Evolutionary conservation across 495 filamentous ascomycete genomes (phyloP).

Genomic region (Podospora sp.): DNA sequence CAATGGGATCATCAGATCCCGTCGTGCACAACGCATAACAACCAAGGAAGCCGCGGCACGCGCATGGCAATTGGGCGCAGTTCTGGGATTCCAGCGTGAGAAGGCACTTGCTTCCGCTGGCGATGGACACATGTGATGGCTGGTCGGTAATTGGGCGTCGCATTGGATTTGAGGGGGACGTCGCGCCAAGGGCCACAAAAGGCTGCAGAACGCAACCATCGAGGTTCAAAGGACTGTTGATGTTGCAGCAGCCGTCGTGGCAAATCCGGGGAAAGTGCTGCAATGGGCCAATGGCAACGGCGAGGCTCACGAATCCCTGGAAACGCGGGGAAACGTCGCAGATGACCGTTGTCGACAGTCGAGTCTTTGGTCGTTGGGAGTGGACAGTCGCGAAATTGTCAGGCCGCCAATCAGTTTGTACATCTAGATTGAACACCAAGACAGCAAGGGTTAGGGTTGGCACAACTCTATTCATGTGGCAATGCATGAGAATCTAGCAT

Average conservation of each 20-base stretch:
- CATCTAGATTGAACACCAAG: too few relatives aligned
- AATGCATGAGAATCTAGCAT: too few relatives aligned
- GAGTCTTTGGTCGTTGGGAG: too few relatives aligned
- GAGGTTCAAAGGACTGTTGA: neutral
- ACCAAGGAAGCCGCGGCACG: neutral
- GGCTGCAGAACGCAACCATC: neutral
- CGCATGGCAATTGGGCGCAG: neutral
- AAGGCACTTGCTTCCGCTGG: neutral
- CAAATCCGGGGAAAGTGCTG: neutral
- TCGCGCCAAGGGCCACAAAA: neutral
- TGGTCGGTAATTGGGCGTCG: neutral
- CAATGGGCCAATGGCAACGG: neutral
- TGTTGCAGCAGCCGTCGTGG: neutral
- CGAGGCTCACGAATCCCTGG: neutral
- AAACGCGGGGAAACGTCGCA: too few relatives aligned
- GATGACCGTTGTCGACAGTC: too few relatives aligned
- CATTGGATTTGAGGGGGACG: conserved; percentile 1
- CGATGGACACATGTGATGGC: neutral
- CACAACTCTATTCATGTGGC: too few relatives aligned
- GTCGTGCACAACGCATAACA: too few relatives aligned
- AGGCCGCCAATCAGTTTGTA: too few relatives aligned
- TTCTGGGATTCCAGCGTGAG: neutral
- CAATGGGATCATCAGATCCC: too few relatives aligned
- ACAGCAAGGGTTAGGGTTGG: too few relatives aligned
- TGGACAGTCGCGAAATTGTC: too few relatives aligned